These are phyloP conservation scores for Thelonectria rubi DNA, from an alignment of 2,329 filamentous ascomycete genomes.

Conservation along the genomic window DNA sequence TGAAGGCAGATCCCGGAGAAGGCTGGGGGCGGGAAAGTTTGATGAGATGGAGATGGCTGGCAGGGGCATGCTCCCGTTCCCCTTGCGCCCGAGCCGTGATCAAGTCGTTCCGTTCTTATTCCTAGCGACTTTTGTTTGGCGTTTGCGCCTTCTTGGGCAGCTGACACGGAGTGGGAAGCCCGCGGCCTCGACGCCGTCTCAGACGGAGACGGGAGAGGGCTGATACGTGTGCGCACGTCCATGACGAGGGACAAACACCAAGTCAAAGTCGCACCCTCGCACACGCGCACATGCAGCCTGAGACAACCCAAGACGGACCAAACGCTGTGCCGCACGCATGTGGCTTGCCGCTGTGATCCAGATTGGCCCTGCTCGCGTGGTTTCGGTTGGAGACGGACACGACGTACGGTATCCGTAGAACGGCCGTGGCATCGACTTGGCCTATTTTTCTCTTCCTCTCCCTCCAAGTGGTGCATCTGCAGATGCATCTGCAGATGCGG, in stretches of 20 bases:
- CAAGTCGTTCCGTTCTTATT: neutral
- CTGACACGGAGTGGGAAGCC: slow-evolving; percentile 28
- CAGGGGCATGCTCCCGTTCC: slow-evolving; percentile 27
- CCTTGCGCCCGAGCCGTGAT: slow-evolving; percentile 8
- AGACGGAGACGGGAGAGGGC: slow-evolving; percentile 32
- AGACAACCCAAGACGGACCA: slow-evolving; percentile 34
- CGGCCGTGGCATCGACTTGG: neutral
- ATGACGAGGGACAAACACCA: slow-evolving; percentile 11
- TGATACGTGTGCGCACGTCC: slow-evolving; percentile 20
- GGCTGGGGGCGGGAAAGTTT: slow-evolving; percentile 26
- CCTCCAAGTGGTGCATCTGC: neutral
- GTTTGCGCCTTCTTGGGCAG: slow-evolving; percentile 7
- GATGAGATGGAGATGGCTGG: slow-evolving; percentile 29
- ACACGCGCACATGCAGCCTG: slow-evolving; percentile 34
- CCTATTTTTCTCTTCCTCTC: neutral
- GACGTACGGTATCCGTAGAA: neutral
- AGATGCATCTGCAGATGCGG: neutral
- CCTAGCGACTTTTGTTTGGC: neutral
- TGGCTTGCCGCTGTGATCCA: slow-evolving; percentile 37
- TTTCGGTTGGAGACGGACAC: slow-evolving; percentile 4
- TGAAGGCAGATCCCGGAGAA: slow-evolving; percentile 24
- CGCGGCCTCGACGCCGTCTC: slow-evolving; percentile 23
- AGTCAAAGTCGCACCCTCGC: slow-evolving; percentile 37
- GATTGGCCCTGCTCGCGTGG: slow-evolving; percentile 32
- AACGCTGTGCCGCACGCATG: slow-evolving; percentile 35